Percentiles rank a stretch among this genome's conserved stretches.
phyloP scores from a whole-genome alignment of 805 yeast genomes.

The Starmerella khaoyaiensis region DNA sequence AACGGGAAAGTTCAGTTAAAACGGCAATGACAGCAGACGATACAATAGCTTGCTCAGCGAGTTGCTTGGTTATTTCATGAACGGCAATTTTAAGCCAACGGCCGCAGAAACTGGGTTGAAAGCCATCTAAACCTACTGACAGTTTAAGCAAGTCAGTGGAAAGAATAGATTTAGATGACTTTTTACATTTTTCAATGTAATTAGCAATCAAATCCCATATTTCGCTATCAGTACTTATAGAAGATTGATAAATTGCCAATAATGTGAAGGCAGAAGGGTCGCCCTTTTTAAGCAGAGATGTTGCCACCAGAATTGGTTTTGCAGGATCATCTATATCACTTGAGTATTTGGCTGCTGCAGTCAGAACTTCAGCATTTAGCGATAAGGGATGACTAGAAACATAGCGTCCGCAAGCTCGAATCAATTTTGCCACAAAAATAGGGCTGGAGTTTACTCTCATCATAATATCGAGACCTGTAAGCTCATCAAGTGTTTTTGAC shows the following conservation, averaged over 20 bases:
- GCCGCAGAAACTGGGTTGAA: conserved; percentile 6
- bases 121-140: background rate
- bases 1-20: conserved; percentile 1
- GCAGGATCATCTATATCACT: conserved; percentile 6
- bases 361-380: conserved; percentile 8
- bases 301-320: too few species aligned
- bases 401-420: conserved; percentile 12
- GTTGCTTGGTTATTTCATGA: conserved; percentile 16
- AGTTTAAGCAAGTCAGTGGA: conserved; percentile 1
- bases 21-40: too few species aligned
- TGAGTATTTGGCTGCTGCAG: conserved; percentile 17
- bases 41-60: conserved; percentile 12
- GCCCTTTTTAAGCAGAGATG: conserved; percentile 1
- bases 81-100: conserved; percentile 18
- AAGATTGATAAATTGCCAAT: conserved; percentile 1
- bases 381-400: conserved; percentile 4
- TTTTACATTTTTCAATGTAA: conserved; percentile 7
- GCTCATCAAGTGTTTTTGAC: conserved; percentile 1
- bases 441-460: background rate
- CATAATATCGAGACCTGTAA: conserved; percentile 5
- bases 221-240: background rate
- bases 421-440: conserved; percentile 11
- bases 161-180: conserved; percentile 3
- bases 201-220: conserved; percentile 2
- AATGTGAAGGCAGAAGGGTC: conserved; percentile 3